Conservation (phyloP, 164 flowering plant species). For the Dillenia turbinata region DNA sequence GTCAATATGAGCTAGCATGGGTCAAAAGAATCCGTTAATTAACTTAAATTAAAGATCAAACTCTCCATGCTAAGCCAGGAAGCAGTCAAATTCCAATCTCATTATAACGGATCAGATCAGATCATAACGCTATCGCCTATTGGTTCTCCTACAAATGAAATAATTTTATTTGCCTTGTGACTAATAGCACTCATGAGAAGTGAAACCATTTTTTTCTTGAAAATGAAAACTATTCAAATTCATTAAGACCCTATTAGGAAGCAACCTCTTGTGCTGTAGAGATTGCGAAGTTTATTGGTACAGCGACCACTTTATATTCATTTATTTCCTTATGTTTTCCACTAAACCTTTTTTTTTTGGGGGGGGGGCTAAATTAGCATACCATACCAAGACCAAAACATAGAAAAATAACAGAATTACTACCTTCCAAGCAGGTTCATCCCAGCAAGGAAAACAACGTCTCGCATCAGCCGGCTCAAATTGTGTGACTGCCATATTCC, state of each 20-base stretch:
- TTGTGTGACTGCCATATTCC: conserved; percentile 96
- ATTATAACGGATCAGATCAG: too few species aligned
- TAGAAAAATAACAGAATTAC: neutral
- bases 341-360: too few species aligned
- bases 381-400: neutral
- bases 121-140: too few species aligned
- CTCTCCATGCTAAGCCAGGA: neutral
- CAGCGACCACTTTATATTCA: neutral
- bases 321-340: neutral
- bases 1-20: neutral
- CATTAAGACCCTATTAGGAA: too few species aligned
- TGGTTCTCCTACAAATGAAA: too few species aligned
- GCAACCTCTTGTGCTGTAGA: too few species aligned
- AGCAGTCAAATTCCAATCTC: neutral
- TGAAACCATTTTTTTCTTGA: too few species aligned
- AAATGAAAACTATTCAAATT: too few species aligned
- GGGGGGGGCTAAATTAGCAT: too few species aligned
- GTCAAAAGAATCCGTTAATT: neutral
- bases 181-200: too few species aligned
- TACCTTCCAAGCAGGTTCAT: conserved; percentile 98
- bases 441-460: conserved; percentile 99
- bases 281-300: too few species aligned
- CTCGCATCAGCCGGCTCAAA: conserved; percentile 96
- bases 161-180: too few species aligned
- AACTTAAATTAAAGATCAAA: neutral